These are phyloP conservation scores for Alternaria viburni DNA, from an alignment of 2,329 filamentous ascomycete genomes.

Conservation along the genomic window DNA sequence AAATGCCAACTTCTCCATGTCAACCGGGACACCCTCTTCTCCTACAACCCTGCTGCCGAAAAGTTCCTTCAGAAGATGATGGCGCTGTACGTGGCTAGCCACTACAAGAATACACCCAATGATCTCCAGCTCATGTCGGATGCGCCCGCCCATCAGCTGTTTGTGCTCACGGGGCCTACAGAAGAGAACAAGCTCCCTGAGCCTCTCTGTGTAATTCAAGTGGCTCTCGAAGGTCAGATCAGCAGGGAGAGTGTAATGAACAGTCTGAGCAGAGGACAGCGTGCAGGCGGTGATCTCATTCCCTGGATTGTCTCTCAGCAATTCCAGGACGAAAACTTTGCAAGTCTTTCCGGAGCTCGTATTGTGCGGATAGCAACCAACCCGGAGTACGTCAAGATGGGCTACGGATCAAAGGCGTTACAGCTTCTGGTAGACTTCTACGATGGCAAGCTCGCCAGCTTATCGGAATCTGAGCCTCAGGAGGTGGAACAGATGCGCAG, in stretches of 20 bases:
- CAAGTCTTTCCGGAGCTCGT: conserved; percentile 86
- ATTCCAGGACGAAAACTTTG: conserved; percentile 97
- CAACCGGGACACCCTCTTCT: conserved; percentile 97
- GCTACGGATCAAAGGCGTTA: conserved; percentile 88
- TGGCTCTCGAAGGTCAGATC: conserved; percentile 93
- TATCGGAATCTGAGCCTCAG: conserved; percentile 73
- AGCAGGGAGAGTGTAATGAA: conserved; percentile 91
- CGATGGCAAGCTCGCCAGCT: conserved; percentile 85
- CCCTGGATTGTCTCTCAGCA: conserved; percentile 98
- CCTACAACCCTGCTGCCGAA: conserved; percentile 95
- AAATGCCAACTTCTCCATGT: conserved; percentile 92
- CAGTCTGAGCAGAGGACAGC: conserved; percentile 84
- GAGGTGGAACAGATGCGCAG: conserved; percentile 70
- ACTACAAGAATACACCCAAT: conserved; percentile 98
- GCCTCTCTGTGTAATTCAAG: conserved; percentile 91
- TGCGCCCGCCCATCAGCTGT: conserved; percentile 94
- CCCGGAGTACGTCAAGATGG: conserved; percentile 90
- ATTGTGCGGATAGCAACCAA: conserved; percentile 96
- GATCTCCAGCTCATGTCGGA: conserved; percentile 99
- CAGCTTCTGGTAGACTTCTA: conserved; percentile 91
- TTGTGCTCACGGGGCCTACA: conserved; percentile 86
- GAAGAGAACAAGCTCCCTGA: conserved; percentile 84
- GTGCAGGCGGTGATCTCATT: conserved; percentile 90
- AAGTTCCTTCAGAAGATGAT: conserved; percentile 99
- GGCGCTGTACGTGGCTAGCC: conserved; percentile 92